phyloP scores from a whole-genome alignment of 129 eudicot species.

The Solidago caesia region DNA sequence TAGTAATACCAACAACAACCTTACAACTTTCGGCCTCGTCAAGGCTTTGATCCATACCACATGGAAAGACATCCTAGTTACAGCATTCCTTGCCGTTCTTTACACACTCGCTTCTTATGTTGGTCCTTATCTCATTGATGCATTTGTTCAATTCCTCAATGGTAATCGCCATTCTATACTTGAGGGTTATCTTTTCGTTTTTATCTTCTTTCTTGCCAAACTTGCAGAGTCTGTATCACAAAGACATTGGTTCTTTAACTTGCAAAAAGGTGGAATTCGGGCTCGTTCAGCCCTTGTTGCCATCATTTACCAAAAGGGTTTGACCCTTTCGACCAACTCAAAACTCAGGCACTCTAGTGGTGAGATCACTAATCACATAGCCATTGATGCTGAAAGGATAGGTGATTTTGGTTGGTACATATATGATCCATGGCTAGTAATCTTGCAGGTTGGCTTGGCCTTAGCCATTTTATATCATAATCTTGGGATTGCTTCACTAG shows the following conservation, averaged over 20 bases:
- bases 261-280: conserved; percentile 70
- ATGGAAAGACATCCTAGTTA: conserved; percentile 55
- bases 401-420: conserved; percentile 68
- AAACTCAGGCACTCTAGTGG: conserved; percentile 61
- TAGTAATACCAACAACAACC: conserved; percentile 19
- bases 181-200: conserved; percentile 62
- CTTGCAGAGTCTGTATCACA: conserved; percentile 59
- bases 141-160: conserved; percentile 72
- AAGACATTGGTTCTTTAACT: conserved; percentile 78
- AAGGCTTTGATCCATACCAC: conserved; percentile 57
- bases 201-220: conserved; percentile 65
- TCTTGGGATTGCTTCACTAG: conserved; percentile 74
- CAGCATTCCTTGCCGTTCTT: conserved; percentile 50
- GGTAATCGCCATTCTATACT: conserved; percentile 41
- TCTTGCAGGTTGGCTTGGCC: conserved; percentile 70
- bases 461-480: conserved; percentile 54
- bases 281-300: conserved; percentile 75
- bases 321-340: conserved; percentile 64
- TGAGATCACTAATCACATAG: conserved; percentile 74
- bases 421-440: conserved; percentile 77
- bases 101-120: conserved; percentile 71
- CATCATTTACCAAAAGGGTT: conserved; percentile 69
- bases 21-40: conserved; percentile 56
- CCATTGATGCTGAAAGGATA: conserved; percentile 82
- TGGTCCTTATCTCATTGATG: conserved; percentile 82